Percentiles rank a stretch among this genome's conserved stretches.
These are phyloP conservation scores for Gentiana macrophylla DNA, from an alignment of 257 asterid species.

Conservation along the genomic window DNA sequence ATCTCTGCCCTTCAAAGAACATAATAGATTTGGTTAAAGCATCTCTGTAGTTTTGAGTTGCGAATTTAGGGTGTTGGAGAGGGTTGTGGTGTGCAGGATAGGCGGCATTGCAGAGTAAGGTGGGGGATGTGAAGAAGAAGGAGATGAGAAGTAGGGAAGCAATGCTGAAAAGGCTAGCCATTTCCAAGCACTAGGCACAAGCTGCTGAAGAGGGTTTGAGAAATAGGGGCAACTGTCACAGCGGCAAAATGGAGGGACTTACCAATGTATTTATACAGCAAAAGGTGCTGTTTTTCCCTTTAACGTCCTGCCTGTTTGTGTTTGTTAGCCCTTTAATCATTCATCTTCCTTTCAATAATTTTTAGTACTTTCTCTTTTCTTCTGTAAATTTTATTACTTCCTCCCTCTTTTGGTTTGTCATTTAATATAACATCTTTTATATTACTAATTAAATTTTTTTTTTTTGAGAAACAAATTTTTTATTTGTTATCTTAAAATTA, in stretches of 20 bases:
- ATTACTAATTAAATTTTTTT: no score
- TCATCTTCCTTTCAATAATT: no score
- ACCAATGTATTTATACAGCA: slow-evolving; percentile 39
- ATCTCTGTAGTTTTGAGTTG: slow-evolving; percentile 82
- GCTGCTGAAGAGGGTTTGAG: background rate
- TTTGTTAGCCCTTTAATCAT: slow-evolving; percentile 8
- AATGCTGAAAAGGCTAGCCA: slow-evolving; percentile 29
- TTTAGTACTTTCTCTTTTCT: no score
- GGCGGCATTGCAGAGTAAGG: slow-evolving; percentile 29
- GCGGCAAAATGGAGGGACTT: slow-evolving; percentile 1
- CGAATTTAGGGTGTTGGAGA: slow-evolving; percentile 30
- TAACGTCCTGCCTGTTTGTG: slow-evolving; percentile 23
- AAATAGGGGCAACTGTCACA: slow-evolving; percentile 16
- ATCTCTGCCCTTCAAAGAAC: slow-evolving; percentile 89
- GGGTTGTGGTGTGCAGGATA: slow-evolving; percentile 17
- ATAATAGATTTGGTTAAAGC: slow-evolving; percentile 77
- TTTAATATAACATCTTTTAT: no score
- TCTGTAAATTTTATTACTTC: no score
- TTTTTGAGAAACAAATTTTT: no score
- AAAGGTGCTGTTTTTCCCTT: slow-evolving; percentile 11
- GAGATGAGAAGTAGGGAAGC: slow-evolving; percentile 16
- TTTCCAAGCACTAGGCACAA: slow-evolving; percentile 13
- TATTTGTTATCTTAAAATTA: no score
- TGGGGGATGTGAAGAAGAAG: slow-evolving; percentile 7
- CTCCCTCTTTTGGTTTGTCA: no score